Conservation (phyloP, 345 rosid genomes). For the Atalantia buxifolia region DNA sequence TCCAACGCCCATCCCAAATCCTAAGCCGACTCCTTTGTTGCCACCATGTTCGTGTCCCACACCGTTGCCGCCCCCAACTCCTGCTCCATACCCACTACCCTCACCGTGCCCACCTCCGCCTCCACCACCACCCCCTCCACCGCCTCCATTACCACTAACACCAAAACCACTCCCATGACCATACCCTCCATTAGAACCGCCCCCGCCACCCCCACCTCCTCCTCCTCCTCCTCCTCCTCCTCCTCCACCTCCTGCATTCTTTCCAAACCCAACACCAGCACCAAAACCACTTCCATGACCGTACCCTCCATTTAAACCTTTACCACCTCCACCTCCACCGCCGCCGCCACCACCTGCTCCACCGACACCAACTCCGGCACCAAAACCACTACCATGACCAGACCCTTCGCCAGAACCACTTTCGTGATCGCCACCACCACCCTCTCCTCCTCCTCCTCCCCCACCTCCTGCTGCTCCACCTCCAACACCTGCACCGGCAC, state of each 20-base stretch:
- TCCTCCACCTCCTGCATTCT: slow-evolving; percentile 15
- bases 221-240: slow-evolving; percentile 6
- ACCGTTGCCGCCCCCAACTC: slow-evolving; percentile 28
- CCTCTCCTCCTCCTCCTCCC: slow-evolving; percentile 9
- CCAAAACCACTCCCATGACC: slow-evolving; percentile 16
- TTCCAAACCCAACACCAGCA: slow-evolving; percentile 23
- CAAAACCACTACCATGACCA: slow-evolving; percentile 22
- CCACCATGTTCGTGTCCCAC: slow-evolving; percentile 5
- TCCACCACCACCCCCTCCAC: slow-evolving; percentile 2
- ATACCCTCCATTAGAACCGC: slow-evolving; percentile 13
- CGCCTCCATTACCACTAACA: background rate
- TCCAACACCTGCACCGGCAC: slow-evolving; percentile 27
- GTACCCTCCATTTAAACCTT: slow-evolving; percentile 9
- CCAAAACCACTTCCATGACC: slow-evolving; percentile 19
- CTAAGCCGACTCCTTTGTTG: slow-evolving; percentile 7
- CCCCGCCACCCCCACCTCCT: background rate
- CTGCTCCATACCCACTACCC: slow-evolving; percentile 5
- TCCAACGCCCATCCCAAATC: slow-evolving; percentile 36
- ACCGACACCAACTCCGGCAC: slow-evolving; percentile 19
- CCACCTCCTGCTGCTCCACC: slow-evolving; percentile 23
- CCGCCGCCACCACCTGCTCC: slow-evolving; percentile 12
- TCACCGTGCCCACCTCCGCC: background rate
- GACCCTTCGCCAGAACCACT: slow-evolving; percentile 16
- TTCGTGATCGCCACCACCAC: slow-evolving; percentile 11
- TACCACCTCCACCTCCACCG: slow-evolving; percentile 8